Base-by-base conservation (phyloP, 2,329 filamentous ascomycete genomes). In the Coniochaeta ligniaria region DNA sequence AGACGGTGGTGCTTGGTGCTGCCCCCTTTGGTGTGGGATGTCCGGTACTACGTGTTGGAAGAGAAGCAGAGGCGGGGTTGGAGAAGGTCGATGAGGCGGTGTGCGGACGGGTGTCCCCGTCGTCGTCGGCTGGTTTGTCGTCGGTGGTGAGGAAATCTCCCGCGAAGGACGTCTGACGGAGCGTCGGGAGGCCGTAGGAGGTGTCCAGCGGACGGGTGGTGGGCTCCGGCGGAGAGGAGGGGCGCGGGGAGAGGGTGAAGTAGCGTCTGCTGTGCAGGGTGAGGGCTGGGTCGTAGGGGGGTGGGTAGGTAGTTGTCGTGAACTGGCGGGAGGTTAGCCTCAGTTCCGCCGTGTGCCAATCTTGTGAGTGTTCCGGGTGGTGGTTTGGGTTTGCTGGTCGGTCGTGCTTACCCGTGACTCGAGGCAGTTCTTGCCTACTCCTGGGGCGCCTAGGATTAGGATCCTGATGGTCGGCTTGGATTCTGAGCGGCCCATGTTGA, bases 351-450 rank as follows among this genome's bases (percentile, higher is more conserved):
- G n/a, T n/a, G n/a, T n/a, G n/a, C n/a, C n/a, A n/a, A n/a, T n/a
- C n/a, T n/a, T n/a, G n/a, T n/a, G n/a, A n/a, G n/a, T n/a, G n/a
- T n/a, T n/a, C n/a, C n/a, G n/a, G n/a, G n/a, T n/a, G n/a, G n/a
- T n/a, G n/a, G n/a, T n/a, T n/a, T n/a, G n/a, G n/a, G n/a, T n/a
- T n/a, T n/a, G n/a, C n/a, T n/a, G n/a, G n/a, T n/a, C n/a, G n/a
- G n/a, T n/a, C n/a, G n/a, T n/a, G 38, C 38, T 28, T 60, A 70
- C 69, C 56, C 68, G 65, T 8, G 69, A 72, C 59, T 71, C 69
- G 6, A 72, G 63, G 35, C 69, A 69, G 59, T 68, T 67, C 60
- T 71, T 72, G 11, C 70, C 70, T 7, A 70, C 68, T 4, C 69
- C 69, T 2, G 64, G 57, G 1, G 64, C 63, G 14, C 70, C 70